phyloP scores from a whole-genome alignment of 352 stramenopile genomes.

The Phytophthora ramorum region DNA sequence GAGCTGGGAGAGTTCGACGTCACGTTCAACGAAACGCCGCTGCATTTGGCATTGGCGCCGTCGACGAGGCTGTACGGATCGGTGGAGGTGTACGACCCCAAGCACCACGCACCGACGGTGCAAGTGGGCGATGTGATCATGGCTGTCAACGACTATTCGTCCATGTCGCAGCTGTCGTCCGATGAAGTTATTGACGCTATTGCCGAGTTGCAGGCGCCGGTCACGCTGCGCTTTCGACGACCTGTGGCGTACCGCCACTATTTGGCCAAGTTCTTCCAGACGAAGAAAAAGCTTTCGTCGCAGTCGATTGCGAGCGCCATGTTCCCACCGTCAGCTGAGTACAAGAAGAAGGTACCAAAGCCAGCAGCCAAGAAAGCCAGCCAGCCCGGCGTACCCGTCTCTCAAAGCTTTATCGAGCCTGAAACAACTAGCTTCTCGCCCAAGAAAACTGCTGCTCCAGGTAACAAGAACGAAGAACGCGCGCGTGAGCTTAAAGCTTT shows the following conservation, averaged over 20 bases:
- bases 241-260: constrained; percentile 66
- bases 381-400: constrained; percentile 21
- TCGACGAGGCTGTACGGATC: constrained; percentile 80
- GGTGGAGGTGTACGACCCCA: constrained; percentile 77
- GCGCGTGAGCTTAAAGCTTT: constrained; percentile 50
- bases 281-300: constrained; percentile 47
- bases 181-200: constrained; percentile 74
- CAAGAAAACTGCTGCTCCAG: constrained; percentile 16
- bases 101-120: constrained; percentile 44
- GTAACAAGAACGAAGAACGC: constrained; percentile 31
- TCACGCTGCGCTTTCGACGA: constrained; percentile 61
- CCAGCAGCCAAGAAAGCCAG: constrained; percentile 19
- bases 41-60: constrained; percentile 60
- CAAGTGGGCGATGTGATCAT: constrained; percentile 77
- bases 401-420: constrained; percentile 45
- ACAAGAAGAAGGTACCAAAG: constrained; percentile 47
- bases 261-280: constrained; percentile 51
- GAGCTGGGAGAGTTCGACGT: constrained; percentile 65
- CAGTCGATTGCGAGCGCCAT: constrained; percentile 63
- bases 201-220: constrained; percentile 44
- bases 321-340: constrained; percentile 73
- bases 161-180: constrained; percentile 48
- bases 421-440: constrained; percentile 23
- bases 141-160: constrained; percentile 63
- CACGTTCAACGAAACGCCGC: constrained; percentile 59